Conservation (phyloP, 2,329 filamentous ascomycete species). For the Ilyonectria sp. region DNA sequence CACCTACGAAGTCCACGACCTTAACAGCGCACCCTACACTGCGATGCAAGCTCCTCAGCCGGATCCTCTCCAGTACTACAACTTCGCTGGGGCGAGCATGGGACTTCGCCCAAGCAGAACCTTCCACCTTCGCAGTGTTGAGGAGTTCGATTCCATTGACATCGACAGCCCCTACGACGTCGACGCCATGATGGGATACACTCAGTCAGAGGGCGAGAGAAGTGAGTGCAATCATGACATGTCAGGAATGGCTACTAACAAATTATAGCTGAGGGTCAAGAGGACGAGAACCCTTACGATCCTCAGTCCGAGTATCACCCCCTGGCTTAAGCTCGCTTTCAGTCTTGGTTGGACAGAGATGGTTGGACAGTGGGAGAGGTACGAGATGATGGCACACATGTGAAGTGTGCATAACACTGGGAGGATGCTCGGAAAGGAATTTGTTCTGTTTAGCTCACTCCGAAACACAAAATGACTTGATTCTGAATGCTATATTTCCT, state of each 20-base stretch:
- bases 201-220: neutral
- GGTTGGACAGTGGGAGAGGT: too few species aligned
- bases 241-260: neutral
- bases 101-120: neutral
- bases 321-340: neutral
- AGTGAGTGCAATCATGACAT: neutral
- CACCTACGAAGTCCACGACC: constrained; percentile 2
- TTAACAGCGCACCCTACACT: neutral
- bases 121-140: neutral
- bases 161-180: constrained; percentile 16
- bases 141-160: constrained; percentile 1
- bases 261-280: neutral
- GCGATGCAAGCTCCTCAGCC: constrained; percentile 3
- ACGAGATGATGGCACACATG: too few species aligned
- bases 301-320: neutral
- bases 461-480: too few species aligned
- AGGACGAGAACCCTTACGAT: neutral
- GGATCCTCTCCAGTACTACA: constrained; percentile 11
- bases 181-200: constrained; percentile 1
- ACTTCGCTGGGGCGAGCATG: neutral
- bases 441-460: too few species aligned
- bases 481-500: too few species aligned
- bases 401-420: neutral
- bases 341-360: neutral
- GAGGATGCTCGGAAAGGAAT: too few species aligned